A percentile compares a stretch with the other conserved stretches of the same genome.
phyloP scores from a whole-genome alignment of 2,329 filamentous ascomycete genomes.

The Zalaria obscura region DNA sequence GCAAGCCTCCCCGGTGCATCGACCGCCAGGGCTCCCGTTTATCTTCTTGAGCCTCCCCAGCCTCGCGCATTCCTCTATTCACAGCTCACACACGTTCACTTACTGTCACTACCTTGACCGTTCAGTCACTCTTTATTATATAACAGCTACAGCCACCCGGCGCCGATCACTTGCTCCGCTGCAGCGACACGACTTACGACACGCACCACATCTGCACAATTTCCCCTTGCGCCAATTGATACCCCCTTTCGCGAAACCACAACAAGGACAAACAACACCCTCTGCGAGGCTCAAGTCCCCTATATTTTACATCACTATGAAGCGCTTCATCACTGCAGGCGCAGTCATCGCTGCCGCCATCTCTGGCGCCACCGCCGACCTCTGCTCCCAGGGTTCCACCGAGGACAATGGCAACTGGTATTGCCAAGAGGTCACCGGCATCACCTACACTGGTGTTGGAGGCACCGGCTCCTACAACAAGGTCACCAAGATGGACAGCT shows the following conservation, averaged over 20 bases:
- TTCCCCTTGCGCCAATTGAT: conserved; percentile 4
- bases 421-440: conserved; percentile 49
- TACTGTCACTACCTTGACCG: conserved; percentile 6
- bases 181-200: conserved; percentile 1
- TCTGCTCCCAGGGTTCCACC: conserved; percentile 14
- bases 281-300: background rate
- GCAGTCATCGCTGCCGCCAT: conserved; percentile 7
- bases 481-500: conserved; percentile 44
- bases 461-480: conserved; percentile 47
- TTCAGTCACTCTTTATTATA: conserved; percentile 7
- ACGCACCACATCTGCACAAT: conserved; percentile 1
- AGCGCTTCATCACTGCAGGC: conserved; percentile 4
- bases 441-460: conserved; percentile 42
- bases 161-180: background rate
- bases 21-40: background rate
- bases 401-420: conserved; percentile 45
- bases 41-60: background rate
- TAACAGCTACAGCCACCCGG: background rate
- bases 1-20: background rate
- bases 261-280: conserved; percentile 1
- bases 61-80: background rate
- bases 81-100: conserved; percentile 2
- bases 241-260: conserved; percentile 3
- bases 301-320: conserved; percentile 4
- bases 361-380: conserved; percentile 8